Conservation (phyloP, 2,329 filamentous ascomycete genomes). For the Sporothrix brasiliensis region DNA sequence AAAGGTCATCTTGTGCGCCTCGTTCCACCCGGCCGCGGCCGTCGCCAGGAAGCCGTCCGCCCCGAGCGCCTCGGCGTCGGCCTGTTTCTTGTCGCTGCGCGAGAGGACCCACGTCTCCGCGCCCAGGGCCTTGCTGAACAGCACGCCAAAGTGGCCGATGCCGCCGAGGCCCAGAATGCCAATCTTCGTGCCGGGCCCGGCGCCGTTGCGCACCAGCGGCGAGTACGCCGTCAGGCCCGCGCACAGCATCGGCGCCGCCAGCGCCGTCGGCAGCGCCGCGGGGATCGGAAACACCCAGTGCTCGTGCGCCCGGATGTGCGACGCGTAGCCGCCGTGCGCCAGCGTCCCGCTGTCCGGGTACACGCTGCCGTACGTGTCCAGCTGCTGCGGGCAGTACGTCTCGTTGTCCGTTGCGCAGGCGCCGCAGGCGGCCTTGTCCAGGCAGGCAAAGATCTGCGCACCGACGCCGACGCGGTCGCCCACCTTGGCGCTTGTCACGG, state of each 20-base stretch:
- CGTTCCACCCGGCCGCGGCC: conserved; percentile 55
- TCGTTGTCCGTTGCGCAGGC: conserved; percentile 68
- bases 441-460: conserved; percentile 66
- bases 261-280: conserved; percentile 62
- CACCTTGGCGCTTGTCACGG: conserved; percentile 61
- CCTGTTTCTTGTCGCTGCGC: conserved; percentile 62
- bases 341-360: conserved; percentile 56
- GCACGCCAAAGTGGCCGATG: conserved; percentile 70
- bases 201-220: conserved; percentile 74
- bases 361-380: conserved; percentile 63
- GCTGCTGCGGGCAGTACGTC: conserved; percentile 65
- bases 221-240: conserved; percentile 80
- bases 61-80: conserved; percentile 61
- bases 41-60: conserved; percentile 63
- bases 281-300: conserved; percentile 78
- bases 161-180: conserved; percentile 74
- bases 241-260: conserved; percentile 80
- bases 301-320: conserved; percentile 59
- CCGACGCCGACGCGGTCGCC: conserved; percentile 69
- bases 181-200: conserved; percentile 77
- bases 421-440: conserved; percentile 54
- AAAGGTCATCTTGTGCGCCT: conserved; percentile 63
- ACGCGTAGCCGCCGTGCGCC: conserved; percentile 60
- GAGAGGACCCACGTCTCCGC: conserved; percentile 66
- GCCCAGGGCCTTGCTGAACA: conserved; percentile 69